Evolutionary conservation across 768 basidiomycete genomes (phyloP).

Genomic region (Mycena capillaripes): DNA sequence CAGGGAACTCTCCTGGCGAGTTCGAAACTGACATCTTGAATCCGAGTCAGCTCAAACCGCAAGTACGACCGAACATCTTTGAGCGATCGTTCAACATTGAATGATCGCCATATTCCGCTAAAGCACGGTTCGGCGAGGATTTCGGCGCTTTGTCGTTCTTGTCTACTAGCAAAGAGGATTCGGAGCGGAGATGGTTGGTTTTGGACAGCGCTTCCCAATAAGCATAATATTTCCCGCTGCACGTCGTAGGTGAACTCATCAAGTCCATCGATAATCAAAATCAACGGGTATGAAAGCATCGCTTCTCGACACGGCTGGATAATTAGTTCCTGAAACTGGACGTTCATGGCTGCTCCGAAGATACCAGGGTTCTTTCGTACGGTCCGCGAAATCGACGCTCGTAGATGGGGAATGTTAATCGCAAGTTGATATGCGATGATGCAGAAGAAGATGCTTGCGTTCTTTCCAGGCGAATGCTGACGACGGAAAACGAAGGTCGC

Average conservation of each 20-base stretch:
- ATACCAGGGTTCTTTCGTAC: slow-evolving; percentile 20
- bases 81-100: slow-evolving; percentile 22
- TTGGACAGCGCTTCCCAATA: slow-evolving; percentile 19
- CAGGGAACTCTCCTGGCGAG: not conserved
- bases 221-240: slow-evolving; percentile 24
- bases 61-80: slow-evolving; percentile 30
- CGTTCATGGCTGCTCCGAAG: slow-evolving; percentile 9
- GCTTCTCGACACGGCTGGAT: slow-evolving; percentile 23
- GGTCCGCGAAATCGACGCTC: slow-evolving; percentile 20
- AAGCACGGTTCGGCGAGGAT: slow-evolving; percentile 12
- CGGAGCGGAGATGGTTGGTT: not conserved
- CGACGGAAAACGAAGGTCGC: slow-evolving; percentile 21
- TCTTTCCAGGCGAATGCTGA: not conserved
- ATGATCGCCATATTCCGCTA: slow-evolving; percentile 7
- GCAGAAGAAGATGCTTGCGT: slow-evolving; percentile 15
- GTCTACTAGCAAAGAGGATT: slow-evolving; percentile 16
- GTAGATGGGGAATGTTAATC: slow-evolving; percentile 21
- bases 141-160: not conserved
- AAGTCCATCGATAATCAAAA: slow-evolving; percentile 31
- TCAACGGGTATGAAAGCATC: not conserved
- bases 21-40: not conserved
- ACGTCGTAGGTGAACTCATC: slow-evolving; percentile 9
- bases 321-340: slow-evolving; percentile 28
- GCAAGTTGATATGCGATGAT: slow-evolving; percentile 30
- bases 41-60: not conserved